phyloP scores from a whole-genome alignment of 768 basidiomycete genomes.

The Rubroboletus satanas region DNA sequence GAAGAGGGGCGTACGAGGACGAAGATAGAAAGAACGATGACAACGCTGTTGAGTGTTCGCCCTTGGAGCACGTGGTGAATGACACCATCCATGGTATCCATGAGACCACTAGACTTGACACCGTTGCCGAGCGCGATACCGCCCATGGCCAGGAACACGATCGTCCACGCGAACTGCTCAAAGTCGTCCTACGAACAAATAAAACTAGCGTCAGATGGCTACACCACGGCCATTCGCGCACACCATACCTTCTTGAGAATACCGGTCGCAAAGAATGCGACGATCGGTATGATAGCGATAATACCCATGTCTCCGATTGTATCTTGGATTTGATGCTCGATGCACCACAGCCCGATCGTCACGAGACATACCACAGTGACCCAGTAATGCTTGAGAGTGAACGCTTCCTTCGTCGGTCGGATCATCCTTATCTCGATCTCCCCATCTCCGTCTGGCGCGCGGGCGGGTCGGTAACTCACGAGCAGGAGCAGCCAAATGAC shows the following conservation, averaged over 20 bases:
- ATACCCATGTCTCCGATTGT: constrained; percentile 95
- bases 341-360: constrained; percentile 89
- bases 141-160: constrained; percentile 96
- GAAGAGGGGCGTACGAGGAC: constrained; percentile 53
- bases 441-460: constrained; percentile 67
- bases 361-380: constrained; percentile 76
- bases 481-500: constrained; percentile 91
- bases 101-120: constrained; percentile 82
- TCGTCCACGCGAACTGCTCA: constrained; percentile 91
- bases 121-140: constrained; percentile 96
- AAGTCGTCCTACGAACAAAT: constrained; percentile 71
- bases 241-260: constrained; percentile 81
- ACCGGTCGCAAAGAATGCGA: constrained; percentile 92
- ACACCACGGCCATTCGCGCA: neutral
- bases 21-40: constrained; percentile 62
- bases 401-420: constrained; percentile 74
- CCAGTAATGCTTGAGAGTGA: constrained; percentile 86
- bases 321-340: constrained; percentile 73
- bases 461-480: constrained; percentile 72
- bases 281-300: constrained; percentile 88
- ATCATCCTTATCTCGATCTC: constrained; percentile 83
- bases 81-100: constrained; percentile 67
- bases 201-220: neutral
- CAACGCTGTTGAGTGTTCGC: constrained; percentile 62
- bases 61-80: constrained; percentile 61